Evolutionary conservation across 331 rosid genomes (phyloP).

Genomic region (Rhamnella rubrinervis): DNA sequence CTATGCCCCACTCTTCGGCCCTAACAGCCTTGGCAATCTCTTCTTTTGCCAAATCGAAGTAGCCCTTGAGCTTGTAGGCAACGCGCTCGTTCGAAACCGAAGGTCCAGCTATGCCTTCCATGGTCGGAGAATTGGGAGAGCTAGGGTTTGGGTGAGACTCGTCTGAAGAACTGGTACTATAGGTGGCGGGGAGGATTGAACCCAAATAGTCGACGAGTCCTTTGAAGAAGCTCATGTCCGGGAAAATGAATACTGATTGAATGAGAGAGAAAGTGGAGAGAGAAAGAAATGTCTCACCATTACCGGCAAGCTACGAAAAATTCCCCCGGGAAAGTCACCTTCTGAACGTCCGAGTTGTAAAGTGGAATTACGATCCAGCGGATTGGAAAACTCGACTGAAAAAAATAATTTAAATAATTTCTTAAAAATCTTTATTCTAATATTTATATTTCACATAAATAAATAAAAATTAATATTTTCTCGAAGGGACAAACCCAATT

Average conservation of each 20-base stretch:
- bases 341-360: background rate
- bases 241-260: background rate
- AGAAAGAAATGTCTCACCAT: constrained; percentile 2
- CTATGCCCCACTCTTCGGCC: constrained; percentile 95
- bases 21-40: constrained; percentile 93
- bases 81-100: constrained; percentile 81
- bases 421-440: no score
- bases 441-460: no score
- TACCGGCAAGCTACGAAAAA: constrained; percentile 5
- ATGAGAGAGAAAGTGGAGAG: background rate
- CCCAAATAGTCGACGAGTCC: constrained; percentile 64
- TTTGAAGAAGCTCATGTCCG: constrained; percentile 68
- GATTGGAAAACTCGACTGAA: no score
- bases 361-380: no score
- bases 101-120: constrained; percentile 56
- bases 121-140: constrained; percentile 36
- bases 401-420: no score
- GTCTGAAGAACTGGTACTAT: constrained; percentile 15
- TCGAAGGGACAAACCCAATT: no score
- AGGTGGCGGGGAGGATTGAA: constrained; percentile 48
- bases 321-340: constrained; percentile 17
- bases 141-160: constrained; percentile 34
- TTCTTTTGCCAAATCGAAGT: constrained; percentile 77
- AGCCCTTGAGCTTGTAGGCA: constrained; percentile 89
- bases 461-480: no score